Evolutionary conservation across 1,284 basidiomycete species (phyloP).

Genomic region (Puccinia hordei): DNA sequence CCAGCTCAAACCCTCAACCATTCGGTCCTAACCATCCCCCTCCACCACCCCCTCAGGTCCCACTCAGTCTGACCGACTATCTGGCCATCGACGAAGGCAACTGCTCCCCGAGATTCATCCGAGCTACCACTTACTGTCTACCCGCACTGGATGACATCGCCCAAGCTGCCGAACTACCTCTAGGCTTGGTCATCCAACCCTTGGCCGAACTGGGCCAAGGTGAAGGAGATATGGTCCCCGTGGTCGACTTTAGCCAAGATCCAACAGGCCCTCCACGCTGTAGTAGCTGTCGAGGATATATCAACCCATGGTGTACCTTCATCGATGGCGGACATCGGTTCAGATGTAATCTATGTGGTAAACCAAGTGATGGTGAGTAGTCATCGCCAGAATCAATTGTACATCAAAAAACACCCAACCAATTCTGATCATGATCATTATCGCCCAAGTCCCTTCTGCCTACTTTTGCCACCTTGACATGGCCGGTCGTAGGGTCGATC

Average conservation of each 20-base stretch:
- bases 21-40: conserved; percentile 34
- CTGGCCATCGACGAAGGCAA: conserved; percentile 88
- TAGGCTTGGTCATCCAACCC: conserved; percentile 84
- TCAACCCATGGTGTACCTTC: conserved; percentile 94
- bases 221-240: conserved; percentile 70
- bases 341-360: conserved; percentile 88
- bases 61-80: conserved; percentile 83
- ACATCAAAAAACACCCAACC: not conserved
- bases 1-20: conserved; percentile 55
- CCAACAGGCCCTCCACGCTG: conserved; percentile 81
- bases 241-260: conserved; percentile 66
- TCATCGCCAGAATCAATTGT: too few relatives aligned
- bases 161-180: conserved; percentile 77
- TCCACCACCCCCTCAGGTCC: conserved; percentile 64
- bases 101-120: conserved; percentile 70
- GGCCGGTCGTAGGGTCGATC: conserved; percentile 78
- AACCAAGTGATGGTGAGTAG: conserved; percentile 75
- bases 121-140: conserved; percentile 71
- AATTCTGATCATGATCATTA: not conserved
- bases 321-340: conserved; percentile 80
- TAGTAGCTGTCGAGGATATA: conserved; percentile 80
- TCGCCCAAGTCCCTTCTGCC: conserved; percentile 68
- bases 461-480: conserved; percentile 86
- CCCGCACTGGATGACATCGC: conserved; percentile 80
- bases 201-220: conserved; percentile 80